Percentiles rank a stretch among this genome's conserved stretches.
Conservation (phyloP, 2,329 filamentous ascomycete species). For the Aspergillus caelatus region DNA sequence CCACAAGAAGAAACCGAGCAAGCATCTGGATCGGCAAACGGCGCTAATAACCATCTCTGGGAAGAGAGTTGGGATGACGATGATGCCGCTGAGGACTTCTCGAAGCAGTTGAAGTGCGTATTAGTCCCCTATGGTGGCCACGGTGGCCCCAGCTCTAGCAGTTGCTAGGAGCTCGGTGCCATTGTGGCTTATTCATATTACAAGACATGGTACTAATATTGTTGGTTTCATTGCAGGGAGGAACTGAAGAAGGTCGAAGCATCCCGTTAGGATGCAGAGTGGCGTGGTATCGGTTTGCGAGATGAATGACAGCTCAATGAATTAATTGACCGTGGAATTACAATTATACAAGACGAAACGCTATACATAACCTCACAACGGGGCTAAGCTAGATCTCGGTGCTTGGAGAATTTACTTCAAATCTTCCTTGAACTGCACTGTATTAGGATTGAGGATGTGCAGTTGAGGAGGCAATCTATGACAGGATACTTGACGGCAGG, state of each 20-base stretch:
- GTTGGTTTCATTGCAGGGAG: conserved; percentile 45
- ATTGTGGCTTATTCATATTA: background rate
- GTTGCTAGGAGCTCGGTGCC: background rate
- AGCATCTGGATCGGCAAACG: conserved; percentile 54
- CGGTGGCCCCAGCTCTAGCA: background rate
- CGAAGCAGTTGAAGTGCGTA: conserved; percentile 84
- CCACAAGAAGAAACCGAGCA: conserved; percentile 82
- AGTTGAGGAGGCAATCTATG: background rate
- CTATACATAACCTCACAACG: background rate
- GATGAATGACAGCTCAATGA: conserved; percentile 6
- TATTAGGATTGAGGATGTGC: background rate
- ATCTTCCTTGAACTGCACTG: background rate
- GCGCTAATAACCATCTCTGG: conserved; percentile 82
- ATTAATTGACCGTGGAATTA: conserved; percentile 3
- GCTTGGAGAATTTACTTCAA: background rate
- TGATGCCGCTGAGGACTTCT: conserved; percentile 95
- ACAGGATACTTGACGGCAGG: background rate
- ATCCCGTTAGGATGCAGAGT: conserved; percentile 61
- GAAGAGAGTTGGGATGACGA: conserved; percentile 99
- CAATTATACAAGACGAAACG: conserved; percentile 1
- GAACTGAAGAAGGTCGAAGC: conserved; percentile 93
- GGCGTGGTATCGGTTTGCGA: conserved; percentile 6
- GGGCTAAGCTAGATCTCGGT: background rate
- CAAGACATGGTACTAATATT: conserved; percentile 8
- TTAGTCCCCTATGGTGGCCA: background rate